A percentile compares a stretch with the other conserved stretches of the same genome.
These are phyloP conservation scores for Scutellaria barbata DNA, from an alignment of 257 asterid genomes.

Conservation along the genomic window DNA sequence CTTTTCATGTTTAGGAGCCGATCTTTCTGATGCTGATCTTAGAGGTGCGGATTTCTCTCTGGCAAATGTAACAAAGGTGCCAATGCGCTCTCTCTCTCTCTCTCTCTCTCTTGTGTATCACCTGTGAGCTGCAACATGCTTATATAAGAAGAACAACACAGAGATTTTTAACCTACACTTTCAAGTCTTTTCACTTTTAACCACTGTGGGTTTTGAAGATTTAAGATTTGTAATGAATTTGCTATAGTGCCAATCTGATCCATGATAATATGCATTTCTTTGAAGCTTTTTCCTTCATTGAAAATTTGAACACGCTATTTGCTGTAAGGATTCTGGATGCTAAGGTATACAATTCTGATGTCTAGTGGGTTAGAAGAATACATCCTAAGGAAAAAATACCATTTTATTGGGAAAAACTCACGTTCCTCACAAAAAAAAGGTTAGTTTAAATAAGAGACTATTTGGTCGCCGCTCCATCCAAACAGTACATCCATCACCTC, in stretches of 20 bases:
- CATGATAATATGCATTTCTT: background rate
- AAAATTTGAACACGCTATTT: background rate
- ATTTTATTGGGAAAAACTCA: background rate
- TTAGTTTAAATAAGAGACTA: too few relatives aligned
- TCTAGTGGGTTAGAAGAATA: background rate
- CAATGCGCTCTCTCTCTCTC: conserved; percentile 13
- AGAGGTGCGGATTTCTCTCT: conserved; percentile 96
- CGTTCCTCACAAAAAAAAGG: background rate
- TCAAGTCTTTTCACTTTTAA: background rate
- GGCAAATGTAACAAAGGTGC: conserved; percentile 91
- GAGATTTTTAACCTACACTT: background rate
- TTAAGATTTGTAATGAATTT: background rate
- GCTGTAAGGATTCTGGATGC: background rate
- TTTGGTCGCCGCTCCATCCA: too few relatives aligned
- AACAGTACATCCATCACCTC: too few relatives aligned
- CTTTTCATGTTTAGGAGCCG: conserved; percentile 69
- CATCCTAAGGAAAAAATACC: background rate
- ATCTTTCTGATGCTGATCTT: conserved; percentile 94
- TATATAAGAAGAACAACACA: background rate
- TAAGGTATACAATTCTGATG: background rate
- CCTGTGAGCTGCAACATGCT: background rate
- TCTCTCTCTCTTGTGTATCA: background rate
- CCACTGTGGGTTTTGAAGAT: background rate
- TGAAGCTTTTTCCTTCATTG: background rate
- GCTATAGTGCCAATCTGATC: background rate